phyloP scores from a whole-genome alignment of 805 yeast genomes.

The Vanderwaltozyma tropicalis region DNA sequence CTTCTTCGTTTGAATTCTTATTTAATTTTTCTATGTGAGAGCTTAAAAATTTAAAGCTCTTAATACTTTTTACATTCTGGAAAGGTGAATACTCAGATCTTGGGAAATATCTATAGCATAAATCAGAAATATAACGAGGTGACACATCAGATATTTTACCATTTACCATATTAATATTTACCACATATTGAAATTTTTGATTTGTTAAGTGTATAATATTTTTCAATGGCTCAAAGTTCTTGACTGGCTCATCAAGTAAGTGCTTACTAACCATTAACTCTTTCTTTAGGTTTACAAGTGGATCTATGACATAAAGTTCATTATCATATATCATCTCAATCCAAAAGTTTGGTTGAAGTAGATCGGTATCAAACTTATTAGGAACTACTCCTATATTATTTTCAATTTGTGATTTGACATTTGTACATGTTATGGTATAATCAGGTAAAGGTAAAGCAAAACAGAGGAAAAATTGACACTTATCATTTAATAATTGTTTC shows the following conservation, averaged over 20 bases:
- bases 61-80: conserved; percentile 5
- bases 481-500: conserved; percentile 7
- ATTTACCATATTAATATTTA: conserved; percentile 7
- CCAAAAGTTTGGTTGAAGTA: conserved; percentile 22
- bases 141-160: conserved; percentile 13
- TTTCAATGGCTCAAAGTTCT: conserved; percentile 5
- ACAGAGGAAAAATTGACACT: conserved; percentile 8
- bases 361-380: conserved; percentile 19
- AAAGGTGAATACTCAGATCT: conserved; percentile 1
- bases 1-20: neutral
- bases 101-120: conserved; percentile 12
- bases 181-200: conserved; percentile 14
- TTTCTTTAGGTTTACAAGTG: conserved; percentile 13
- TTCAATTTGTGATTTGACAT: conserved; percentile 2
- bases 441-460: conserved; percentile 19
- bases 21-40: neutral
- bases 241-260: conserved; percentile 4
- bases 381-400: conserved; percentile 9
- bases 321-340: conserved; percentile 10
- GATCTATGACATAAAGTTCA: conserved; percentile 16
- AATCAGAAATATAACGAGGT: conserved; percentile 15
- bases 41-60: conserved; percentile 5
- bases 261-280: conserved; percentile 8
- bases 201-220: conserved; percentile 2
- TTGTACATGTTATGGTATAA: conserved; percentile 3